Percentiles rank a stretch among this genome's conserved stretches.
Evolutionary conservation across 176 grass and related monocot genomes (phyloP).

Genomic region (Lolium perenne): DNA sequence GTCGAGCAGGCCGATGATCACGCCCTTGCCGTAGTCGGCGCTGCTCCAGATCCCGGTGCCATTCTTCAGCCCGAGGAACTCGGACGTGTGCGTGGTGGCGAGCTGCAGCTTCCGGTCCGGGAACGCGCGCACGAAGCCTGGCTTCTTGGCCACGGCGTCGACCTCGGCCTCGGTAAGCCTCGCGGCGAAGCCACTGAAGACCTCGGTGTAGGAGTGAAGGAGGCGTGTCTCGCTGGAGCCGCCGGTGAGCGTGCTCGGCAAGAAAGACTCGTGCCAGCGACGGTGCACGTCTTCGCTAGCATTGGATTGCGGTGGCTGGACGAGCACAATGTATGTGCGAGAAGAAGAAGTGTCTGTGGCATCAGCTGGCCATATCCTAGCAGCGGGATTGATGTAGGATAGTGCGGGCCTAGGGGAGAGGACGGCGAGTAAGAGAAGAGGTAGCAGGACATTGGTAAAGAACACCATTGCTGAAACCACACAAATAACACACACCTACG

Average conservation of each 20-base stretch:
- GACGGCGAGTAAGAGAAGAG: not conserved
- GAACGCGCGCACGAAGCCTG: no score
- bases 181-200: conserved; percentile 49
- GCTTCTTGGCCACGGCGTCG: conserved; percentile 31
- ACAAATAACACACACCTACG: not conserved
- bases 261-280: conserved; percentile 48
- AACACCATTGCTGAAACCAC: conserved; percentile 6
- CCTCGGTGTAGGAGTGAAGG: conserved; percentile 47
- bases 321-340: conserved; percentile 28
- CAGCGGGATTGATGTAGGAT: conserved; percentile 8
- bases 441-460: not conserved
- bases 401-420: not conserved
- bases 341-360: not conserved
- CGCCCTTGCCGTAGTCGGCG: conserved; percentile 31
- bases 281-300: not conserved
- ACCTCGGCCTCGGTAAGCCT: conserved; percentile 41
- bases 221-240: conserved; percentile 33
- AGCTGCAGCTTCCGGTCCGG: not conserved
- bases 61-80: not conserved
- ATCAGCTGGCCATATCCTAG: not conserved
- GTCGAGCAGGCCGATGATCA: conserved; percentile 55
- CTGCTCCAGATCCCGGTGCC: conserved; percentile 32
- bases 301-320: not conserved
- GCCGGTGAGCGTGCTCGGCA: not conserved
- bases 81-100: conserved; percentile 50